Base-by-base conservation (phyloP, 2,329 filamentous ascomycete genomes). In the Myriosclerotinia duriaeana region DNA sequence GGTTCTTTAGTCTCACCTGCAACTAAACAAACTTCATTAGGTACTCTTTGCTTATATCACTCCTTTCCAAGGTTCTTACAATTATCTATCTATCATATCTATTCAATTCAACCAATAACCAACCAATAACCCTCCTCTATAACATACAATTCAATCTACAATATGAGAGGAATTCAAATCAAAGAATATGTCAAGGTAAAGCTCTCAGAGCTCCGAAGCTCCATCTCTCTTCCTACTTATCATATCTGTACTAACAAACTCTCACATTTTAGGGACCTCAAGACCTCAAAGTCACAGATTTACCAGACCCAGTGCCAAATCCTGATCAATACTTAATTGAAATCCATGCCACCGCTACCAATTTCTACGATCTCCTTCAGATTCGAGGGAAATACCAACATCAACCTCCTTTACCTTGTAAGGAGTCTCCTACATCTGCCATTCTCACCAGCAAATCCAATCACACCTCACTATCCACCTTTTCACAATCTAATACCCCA, bases 301-400 rank as follows among this genome's bases (percentile, higher is more conserved):
- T 97, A 17, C 87, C 92, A 22, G 91, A 93, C 64, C 93, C 92
- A 0, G 80, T 80, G 1, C 91, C 93, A 1, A 82, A 83, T 11
- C 79, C 87, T 42, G 81, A 90, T 75, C 87, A 97, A 80, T 98
- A 97, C 77, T 83, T 96, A 70, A 90, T 98, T 76, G 85, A 88
- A 75, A 90, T 98, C 74, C 91, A 92, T 78, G 92, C 94, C 56
- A 85, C 90, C 0, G 94, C 92, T 26, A 91, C 92, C 74, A 98
- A 98, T 81, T 98, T 98, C 85, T 98, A 97, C 82, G 94, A 98
- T 78, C 90, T 97, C 67, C 87, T 98, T 65, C 94, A 98, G 77
- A 92, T 97, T 75, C 89, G 92, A 75, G 94, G 94, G 66, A 96
- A 96, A 85, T 98, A 98, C 80, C 94, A 98, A 77, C 85, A 92